Conservation (phyloP, 257 asterid species). For the Ligustrum vulgare region DNA sequence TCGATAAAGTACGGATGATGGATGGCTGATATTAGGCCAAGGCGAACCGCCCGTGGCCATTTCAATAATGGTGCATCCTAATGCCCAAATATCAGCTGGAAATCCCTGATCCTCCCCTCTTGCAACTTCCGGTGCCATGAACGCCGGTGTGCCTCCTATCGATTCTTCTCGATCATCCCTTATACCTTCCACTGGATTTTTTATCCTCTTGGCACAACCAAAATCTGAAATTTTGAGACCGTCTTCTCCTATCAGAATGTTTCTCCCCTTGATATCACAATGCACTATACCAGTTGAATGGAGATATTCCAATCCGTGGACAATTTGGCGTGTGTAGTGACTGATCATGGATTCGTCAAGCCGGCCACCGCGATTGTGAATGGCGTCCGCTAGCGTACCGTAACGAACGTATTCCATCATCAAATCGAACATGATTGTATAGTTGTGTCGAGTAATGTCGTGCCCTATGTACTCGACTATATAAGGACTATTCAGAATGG, state of each 20-base stretch:
- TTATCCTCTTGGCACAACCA: constrained; percentile 59
- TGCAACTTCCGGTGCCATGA: constrained; percentile 84
- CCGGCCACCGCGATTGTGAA: constrained; percentile 32
- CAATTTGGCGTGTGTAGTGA: constrained; percentile 39
- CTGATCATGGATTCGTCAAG: constrained; percentile 41
- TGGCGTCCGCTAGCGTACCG: constrained; percentile 44
- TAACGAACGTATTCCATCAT: constrained; percentile 51
- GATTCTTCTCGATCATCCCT: constrained; percentile 15
- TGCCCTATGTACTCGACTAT: constrained; percentile 53
- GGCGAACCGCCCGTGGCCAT: constrained; percentile 71
- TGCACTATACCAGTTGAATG: constrained; percentile 71
- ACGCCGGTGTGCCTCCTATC: constrained; percentile 70
- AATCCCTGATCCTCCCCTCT: constrained; percentile 66
- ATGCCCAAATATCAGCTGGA: constrained; percentile 76
- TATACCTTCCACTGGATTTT: neutral
- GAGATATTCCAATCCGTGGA: constrained; percentile 54
- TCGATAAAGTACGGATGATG: constrained; percentile 37
- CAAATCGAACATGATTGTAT: constrained; percentile 42
- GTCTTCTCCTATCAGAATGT: constrained; percentile 41
- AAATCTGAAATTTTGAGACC: constrained; percentile 67
- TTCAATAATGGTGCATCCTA: constrained; percentile 79
- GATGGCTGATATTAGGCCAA: constrained; percentile 45
- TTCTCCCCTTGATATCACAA: constrained; percentile 76
- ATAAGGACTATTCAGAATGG: constrained; percentile 36
- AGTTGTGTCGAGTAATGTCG: constrained; percentile 44